Conservation (phyloP, 768 basidiomycete genomes). For the Phlegmacium glaucopus region DNA sequence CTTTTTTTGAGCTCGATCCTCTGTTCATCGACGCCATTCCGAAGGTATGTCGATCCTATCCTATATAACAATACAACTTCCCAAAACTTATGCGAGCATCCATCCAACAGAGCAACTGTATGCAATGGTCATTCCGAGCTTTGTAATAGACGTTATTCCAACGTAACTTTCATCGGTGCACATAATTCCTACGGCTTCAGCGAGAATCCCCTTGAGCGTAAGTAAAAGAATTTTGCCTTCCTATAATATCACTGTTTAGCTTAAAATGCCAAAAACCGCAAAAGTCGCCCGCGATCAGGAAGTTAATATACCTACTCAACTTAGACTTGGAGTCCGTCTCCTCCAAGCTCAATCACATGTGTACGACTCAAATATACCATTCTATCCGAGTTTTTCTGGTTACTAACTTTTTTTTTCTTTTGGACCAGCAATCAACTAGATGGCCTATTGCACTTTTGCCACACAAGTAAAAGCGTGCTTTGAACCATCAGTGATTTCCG, state of each 20-base stretch:
- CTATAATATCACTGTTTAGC: neutral
- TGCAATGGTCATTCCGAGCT: slow-evolving; percentile 69
- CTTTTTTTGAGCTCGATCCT: neutral
- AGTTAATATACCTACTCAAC: slow-evolving; percentile 46
- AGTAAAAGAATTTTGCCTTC: slow-evolving; percentile 17
- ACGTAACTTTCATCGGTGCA: slow-evolving; percentile 45
- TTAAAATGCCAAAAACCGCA: neutral
- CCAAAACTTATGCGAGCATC: slow-evolving; percentile 1
- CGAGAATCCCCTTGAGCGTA: slow-evolving; percentile 41
- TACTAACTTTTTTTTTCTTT: no score
- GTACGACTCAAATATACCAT: no score
- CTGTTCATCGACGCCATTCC: neutral
- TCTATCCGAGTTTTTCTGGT: no score
- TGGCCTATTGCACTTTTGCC: slow-evolving; percentile 60
- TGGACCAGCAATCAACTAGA: slow-evolving; percentile 23
- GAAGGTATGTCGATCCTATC: neutral
- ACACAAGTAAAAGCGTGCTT: slow-evolving; percentile 50
- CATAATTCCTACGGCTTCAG: slow-evolving; percentile 60
- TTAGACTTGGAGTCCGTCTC: slow-evolving; percentile 50
- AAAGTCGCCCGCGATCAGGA: slow-evolving; percentile 49
- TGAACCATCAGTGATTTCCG: no score
- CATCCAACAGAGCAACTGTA: slow-evolving; percentile 33
- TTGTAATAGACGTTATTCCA: slow-evolving; percentile 54
- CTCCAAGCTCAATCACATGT: slow-evolving; percentile 57
- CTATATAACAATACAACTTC: neutral